Evolutionary conservation across 495 filamentous ascomycete genomes (phyloP), one percentile per base, ranked within the genome.

Genomic region (Halenospora varia): DNA sequence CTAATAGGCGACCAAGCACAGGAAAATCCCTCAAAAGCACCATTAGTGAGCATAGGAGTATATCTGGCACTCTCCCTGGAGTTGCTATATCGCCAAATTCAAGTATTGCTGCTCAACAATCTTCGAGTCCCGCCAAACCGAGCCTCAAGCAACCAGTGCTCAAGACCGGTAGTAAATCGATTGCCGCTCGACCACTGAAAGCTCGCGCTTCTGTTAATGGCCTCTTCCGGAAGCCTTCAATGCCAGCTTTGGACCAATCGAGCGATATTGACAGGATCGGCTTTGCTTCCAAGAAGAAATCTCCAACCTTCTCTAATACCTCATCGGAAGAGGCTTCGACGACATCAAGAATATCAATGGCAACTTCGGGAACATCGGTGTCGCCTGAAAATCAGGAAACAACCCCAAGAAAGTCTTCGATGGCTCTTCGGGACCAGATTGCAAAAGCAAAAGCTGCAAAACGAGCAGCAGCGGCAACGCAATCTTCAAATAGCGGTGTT

Each of bases 371-470:
- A 2, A 57, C 70, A 29, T 61, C 56, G 15, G 53, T 49, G 20
- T 59, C 60, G 24, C 45, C 18, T 15, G 56, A 54, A 52, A 57
- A 60, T 22, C 56, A 55, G 11, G 53, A 58, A 1, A 19, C 52
- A 39, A 66, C 59, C 53, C 73, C 44, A 35, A 73, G 45, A 57
- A 92, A 88, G 63, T 88, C 91, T 0, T 97, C 94, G 2, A 79
- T 81, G 35, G 87, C 92, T 1, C 69, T 98, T 45, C 81, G 94
- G 17, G 92, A 97, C 48, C 90, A 88, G 56, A 97, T 98, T 65
- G 91, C 92, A 44, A 94, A 90, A 68, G 94, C 94, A 8, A 96
- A 93, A 68, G 93, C 92, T 10, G 91, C 92, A 35, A 82, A 83
- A 48, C 83, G 86, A 49, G 83, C 83, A 17, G 79, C 81, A 10